These are phyloP conservation scores for Colletotrichum salicis DNA, from an alignment of 2,329 filamentous ascomycete species.

Conservation along the genomic window DNA sequence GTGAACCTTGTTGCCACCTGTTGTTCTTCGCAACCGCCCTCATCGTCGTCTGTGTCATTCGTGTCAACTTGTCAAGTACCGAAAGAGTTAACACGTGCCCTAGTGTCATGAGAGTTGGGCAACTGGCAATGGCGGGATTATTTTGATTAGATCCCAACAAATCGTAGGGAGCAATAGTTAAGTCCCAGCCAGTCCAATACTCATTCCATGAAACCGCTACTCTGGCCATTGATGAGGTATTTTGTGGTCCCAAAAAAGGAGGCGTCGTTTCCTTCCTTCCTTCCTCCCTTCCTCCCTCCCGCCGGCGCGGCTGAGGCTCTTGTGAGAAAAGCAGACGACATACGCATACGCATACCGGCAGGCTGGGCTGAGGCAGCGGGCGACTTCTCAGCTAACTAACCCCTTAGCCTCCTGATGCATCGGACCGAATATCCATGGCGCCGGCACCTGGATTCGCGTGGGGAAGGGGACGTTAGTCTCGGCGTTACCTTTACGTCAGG, in stretches of 20 bases:
- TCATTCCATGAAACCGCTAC: neutral
- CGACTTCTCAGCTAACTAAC: too few species aligned
- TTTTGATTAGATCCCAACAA: neutral
- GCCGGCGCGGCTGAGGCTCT: neutral
- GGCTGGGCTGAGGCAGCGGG: neutral
- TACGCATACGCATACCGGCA: neutral
- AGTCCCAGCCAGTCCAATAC: neutral
- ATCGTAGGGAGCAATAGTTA: neutral
- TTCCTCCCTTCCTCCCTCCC: neutral
- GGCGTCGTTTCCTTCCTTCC: too few species aligned
- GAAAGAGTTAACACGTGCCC: too few species aligned
- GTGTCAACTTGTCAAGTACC: too few species aligned
- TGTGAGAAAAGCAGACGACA: neutral
- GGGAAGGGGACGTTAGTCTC: neutral
- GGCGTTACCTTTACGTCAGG: constrained; percentile 12
- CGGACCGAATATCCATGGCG: constrained; percentile 13
- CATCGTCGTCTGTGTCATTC: neutral
- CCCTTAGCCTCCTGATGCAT: neutral
- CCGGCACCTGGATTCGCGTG: neutral
- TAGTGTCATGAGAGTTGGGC: neutral
- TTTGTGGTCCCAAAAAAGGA: neutral
- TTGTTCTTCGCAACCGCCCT: neutral
- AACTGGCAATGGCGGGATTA: neutral
- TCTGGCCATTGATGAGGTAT: neutral
- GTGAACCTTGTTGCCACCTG: neutral